Base-by-base conservation (phyloP, 805 yeast species). In the Ogataea wickerhamii region DNA sequence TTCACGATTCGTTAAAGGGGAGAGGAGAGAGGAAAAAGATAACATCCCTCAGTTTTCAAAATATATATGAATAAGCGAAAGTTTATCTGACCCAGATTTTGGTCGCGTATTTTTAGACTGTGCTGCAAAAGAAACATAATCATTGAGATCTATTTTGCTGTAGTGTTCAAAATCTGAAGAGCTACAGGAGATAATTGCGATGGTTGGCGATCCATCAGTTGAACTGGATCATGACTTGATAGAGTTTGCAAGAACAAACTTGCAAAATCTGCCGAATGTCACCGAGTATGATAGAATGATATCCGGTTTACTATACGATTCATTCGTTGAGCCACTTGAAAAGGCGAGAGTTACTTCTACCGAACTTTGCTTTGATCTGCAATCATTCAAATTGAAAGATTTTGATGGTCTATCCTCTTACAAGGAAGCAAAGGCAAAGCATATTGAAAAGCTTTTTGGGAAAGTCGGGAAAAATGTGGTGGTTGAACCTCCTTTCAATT, bases 231-330 rank as follows among this genome's bases (percentile, higher is more conserved):
- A 30, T 14, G 48, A 45, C 20, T 33, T 49, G 20, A 42, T 54
- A 27, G 28, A 38, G 33, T 54, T 20, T 30, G 59, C 56, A 5
- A 45, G 51, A 26, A 44, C 43, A 11, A 49, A 46, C 22, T 25
- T 51, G 12, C 34, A 33, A 2, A 28, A 38, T 5, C 35, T 49
- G 23, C 56, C 68, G 1, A 26, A 43, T 10, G 43, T 44, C 13
- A 62, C 52, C 3, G 74, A 74, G 34, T 79, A 77, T 53, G 76
- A 74, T 47, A 66, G 63, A 45, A 76, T 78, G 82, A 71, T 79
- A 44, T 66, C 73, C 41, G 71, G 80, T 2, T 53, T 67, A 49
- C 65, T 67, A 2, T 79, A 48, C 19, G 38, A 40, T 58, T 63
- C 48, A 48, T 56, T 53, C 55, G 53, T 31, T 19, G 49, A 51